phyloP scores from a whole-genome alignment of 805 yeast species.

The Helenozyma baotianmanensis region DNA sequence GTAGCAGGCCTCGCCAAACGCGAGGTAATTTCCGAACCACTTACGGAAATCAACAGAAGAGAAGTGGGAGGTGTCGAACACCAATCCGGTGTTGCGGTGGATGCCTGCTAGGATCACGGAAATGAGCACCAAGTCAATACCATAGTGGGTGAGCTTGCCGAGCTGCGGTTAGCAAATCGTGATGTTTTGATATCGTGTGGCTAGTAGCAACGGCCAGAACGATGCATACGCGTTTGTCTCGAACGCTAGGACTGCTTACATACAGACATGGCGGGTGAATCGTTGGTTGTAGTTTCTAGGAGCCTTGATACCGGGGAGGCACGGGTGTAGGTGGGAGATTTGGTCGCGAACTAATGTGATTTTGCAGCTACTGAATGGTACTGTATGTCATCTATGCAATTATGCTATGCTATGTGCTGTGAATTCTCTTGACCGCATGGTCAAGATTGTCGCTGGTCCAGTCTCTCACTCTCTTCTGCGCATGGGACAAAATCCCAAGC shows the following conservation, averaged over 20 bases:
- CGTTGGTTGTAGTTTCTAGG: too few relatives aligned
- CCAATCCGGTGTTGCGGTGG: constrained; percentile 75
- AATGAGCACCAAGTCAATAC: constrained; percentile 71
- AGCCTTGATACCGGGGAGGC: too few relatives aligned
- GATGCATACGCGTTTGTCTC: too few relatives aligned
- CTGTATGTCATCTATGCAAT: background rate
- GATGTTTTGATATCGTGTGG: background rate
- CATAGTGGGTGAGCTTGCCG: constrained; percentile 64
- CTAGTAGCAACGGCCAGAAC: background rate
- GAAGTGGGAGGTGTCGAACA: constrained; percentile 46
- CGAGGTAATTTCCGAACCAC: constrained; percentile 49
- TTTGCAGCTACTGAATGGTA: too few relatives aligned
- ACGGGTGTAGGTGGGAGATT: too few relatives aligned
- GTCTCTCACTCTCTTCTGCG: constrained; percentile 52
- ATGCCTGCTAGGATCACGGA: constrained; percentile 85
- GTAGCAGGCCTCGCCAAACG: constrained; percentile 59
- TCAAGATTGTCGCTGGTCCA: constrained; percentile 57
- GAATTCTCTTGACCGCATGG: constrained; percentile 40
- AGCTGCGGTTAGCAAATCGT: too few relatives aligned
- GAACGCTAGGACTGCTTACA: background rate
- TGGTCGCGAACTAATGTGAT: too few relatives aligned
- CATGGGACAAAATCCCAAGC: constrained; percentile 33
- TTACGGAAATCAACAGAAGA: constrained; percentile 44
- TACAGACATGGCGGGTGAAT: background rate
- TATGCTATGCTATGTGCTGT: constrained; percentile 1